Evolutionary conservation across 2,329 filamentous ascomycete species (phyloP), one percentile per base, ranked within the genome.

Genomic region (Fusarium heterosporum): DNA sequence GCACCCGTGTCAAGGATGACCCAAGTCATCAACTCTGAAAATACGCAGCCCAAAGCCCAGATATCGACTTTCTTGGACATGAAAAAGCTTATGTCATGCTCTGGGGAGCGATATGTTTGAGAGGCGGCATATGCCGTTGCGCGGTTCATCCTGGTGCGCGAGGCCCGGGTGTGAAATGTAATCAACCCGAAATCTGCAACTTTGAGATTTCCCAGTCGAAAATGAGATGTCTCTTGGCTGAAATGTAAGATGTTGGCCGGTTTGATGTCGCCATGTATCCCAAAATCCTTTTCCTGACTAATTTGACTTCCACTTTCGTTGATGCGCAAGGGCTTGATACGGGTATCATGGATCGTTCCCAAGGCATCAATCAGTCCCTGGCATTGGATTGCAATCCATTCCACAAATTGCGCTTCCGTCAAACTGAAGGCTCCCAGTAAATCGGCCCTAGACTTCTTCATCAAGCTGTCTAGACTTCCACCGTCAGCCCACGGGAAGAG

Each of bases 1-100:
- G n/a, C 45, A 11, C 8, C 10, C 0, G 2, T 2, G 4, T 34
- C 28, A 0, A 55, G 56, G 1, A 63, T 55, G 2, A 40, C 17
- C 60, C 57, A 62, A 0, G 60, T 64, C 10, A 64, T 7, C 2
- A 51, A 4, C 6, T 62, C 17, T 1, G 41, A 38, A 9, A 62
- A 62, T 4, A 64, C 17, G 1, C 60, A 63, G 0, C 60, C 60
- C 1, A 63, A 8, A 1, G 61, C 61, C 61, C 61, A 64, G 1
- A 51, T 14, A 5, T 64, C 61, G 0, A 55, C 17, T 1, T 22
- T 51, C 2, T 39, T 38, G 0, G 51, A 64, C 2, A 62, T 46
- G 1, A 2, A 3, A 3, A 28, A 6, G 0, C 19, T 6, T 0
- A 32, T 26, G 1, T 34, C 47, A 1, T 64, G 51, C 0, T 64